These are phyloP conservation scores for Lunularia cruciata DNA, from an alignment of 225 moss, liverwort and hornwort genomes.

Conservation along the genomic window DNA sequence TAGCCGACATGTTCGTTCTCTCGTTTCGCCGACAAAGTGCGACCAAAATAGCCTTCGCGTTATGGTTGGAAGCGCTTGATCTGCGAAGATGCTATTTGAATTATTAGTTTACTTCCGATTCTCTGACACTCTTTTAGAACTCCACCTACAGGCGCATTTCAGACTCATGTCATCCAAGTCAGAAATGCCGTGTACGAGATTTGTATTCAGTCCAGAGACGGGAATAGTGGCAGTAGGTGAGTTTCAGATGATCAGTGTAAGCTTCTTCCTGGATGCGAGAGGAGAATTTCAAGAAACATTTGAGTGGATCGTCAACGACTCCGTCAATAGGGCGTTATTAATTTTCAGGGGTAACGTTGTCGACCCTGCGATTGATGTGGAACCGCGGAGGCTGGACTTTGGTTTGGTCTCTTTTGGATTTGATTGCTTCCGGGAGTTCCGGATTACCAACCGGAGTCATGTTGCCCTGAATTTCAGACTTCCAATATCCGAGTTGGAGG, in stretches of 20 bases:
- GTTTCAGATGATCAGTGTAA: constrained; percentile 50
- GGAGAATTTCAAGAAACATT: constrained; percentile 64
- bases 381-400: constrained; percentile 55
- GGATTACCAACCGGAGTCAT: constrained; percentile 60
- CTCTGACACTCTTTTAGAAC: background rate
- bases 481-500: constrained; percentile 47
- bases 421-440: constrained; percentile 44
- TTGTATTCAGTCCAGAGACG: constrained; percentile 49
- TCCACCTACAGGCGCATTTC: constrained; percentile 54
- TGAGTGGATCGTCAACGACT: constrained; percentile 65
- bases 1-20: background rate
- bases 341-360: constrained; percentile 58
- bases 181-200: constrained; percentile 33
- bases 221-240: constrained; percentile 48
- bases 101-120: background rate
- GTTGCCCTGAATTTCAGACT: constrained; percentile 56
- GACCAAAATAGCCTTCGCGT: too few species aligned
- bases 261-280: constrained; percentile 43
- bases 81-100: too few species aligned
- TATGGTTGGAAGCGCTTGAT: too few species aligned
- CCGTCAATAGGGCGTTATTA: constrained; percentile 59
- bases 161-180: constrained; percentile 37
- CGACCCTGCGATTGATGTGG: constrained; percentile 62
- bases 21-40: background rate
- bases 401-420: constrained; percentile 69